Conservation (phyloP, 495 filamentous ascomycete genomes). For the Evernia prunastri region DNA sequence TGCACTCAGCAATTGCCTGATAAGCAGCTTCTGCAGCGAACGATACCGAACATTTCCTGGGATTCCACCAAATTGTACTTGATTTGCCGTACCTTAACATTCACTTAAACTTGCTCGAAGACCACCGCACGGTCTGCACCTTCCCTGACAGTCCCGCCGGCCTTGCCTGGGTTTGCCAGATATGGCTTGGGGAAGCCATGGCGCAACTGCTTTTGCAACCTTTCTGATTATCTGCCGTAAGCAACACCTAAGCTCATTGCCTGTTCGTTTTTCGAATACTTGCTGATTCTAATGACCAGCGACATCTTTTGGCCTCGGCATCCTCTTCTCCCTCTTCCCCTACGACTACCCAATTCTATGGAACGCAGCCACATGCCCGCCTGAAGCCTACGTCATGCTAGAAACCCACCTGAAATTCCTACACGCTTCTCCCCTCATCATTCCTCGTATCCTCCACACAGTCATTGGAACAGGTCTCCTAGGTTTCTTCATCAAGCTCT, state of each 20-base stretch:
- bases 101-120: not conserved
- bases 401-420: constrained; percentile 84
- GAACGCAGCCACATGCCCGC: constrained; percentile 58
- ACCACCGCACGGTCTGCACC: not conserved
- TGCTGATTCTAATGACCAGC: constrained; percentile 42
- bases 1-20: not conserved
- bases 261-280: constrained; percentile 2
- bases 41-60: not conserved
- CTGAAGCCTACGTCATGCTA: constrained; percentile 66
- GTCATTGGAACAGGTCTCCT: constrained; percentile 80
- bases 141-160: not conserved
- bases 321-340: constrained; percentile 93
- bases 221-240: constrained; percentile 93
- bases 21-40: not conserved
- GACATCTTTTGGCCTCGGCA: constrained; percentile 93
- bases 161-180: not conserved
- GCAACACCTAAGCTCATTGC: constrained; percentile 30
- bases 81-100: not conserved
- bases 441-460: constrained; percentile 89
- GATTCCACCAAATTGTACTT: too few species aligned
- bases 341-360: constrained; percentile 98
- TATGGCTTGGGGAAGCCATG: constrained; percentile 25
- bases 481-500: constrained; percentile 90
- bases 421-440: constrained; percentile 79
- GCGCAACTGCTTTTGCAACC: constrained; percentile 63